Conservation (phyloP, 108 stramenopile species). For the Conticribra guillardii region DNA sequence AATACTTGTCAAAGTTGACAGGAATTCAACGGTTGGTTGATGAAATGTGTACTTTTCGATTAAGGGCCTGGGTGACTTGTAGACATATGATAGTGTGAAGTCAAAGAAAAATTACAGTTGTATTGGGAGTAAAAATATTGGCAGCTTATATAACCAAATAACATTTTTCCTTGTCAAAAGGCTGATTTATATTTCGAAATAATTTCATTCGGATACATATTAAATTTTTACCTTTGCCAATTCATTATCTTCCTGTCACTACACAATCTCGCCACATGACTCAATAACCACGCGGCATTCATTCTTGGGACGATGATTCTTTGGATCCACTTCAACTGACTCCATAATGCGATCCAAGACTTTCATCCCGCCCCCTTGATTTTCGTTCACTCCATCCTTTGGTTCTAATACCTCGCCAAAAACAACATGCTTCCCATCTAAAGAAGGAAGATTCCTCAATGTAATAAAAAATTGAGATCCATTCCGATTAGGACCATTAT, state of each 20-base stretch:
- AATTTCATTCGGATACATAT: too few relatives aligned
- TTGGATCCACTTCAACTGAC: constrained; percentile 11
- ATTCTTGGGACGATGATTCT: constrained; percentile 18
- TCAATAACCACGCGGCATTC: constrained; percentile 1
- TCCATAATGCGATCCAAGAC: constrained; percentile 11
- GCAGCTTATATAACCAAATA: too few relatives aligned
- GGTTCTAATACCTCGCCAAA: constrained; percentile 84
- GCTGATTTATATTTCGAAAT: too few relatives aligned
- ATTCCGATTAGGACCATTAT: constrained; percentile 79
- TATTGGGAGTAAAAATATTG: too few relatives aligned
- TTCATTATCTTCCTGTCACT: neutral
- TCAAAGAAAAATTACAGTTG: too few relatives aligned
- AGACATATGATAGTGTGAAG: too few relatives aligned
- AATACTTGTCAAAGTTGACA: too few relatives aligned
- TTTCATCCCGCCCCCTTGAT: constrained; percentile 10
- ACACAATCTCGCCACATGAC: constrained; percentile 9
- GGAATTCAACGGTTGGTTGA: too few relatives aligned
- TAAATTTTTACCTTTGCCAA: too few relatives aligned
- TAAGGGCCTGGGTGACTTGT: too few relatives aligned
- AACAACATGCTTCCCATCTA: constrained; percentile 90
- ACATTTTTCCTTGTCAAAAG: too few relatives aligned
- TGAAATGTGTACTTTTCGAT: too few relatives aligned
- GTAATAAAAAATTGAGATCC: constrained; percentile 81
- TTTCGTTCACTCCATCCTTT: constrained; percentile 35
- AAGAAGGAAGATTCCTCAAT: constrained; percentile 49